These are phyloP conservation scores for Diutina neorugosa DNA, from an alignment of 1,139 yeast species.

Conservation along the genomic window DNA sequence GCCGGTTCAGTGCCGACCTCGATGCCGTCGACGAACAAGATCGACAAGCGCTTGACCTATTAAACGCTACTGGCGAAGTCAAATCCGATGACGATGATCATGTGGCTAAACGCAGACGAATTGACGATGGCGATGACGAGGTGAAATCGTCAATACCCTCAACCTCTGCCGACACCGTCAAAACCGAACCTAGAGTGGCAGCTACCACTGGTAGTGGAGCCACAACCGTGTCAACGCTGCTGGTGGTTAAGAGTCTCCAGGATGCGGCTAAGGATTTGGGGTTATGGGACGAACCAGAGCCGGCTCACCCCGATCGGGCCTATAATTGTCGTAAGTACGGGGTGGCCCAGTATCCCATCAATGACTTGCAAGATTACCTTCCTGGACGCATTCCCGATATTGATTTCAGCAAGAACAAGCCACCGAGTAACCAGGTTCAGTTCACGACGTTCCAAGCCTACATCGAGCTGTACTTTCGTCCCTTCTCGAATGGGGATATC, in stretches of 20 bases:
- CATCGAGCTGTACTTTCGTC: conserved; percentile 75
- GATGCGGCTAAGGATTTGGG: conserved; percentile 1
- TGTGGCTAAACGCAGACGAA: not conserved
- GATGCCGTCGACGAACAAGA: conserved; percentile 24
- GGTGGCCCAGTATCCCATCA: conserved; percentile 80
- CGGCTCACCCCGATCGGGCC: not conserved
- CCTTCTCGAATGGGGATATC: conserved; percentile 68
- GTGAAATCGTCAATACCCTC: not conserved
- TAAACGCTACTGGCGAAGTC: not conserved
- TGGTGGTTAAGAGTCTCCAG: not conserved
- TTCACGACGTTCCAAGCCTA: conserved; percentile 79
- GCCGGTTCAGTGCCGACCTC: conserved; percentile 37
- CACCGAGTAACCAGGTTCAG: conserved; percentile 85
- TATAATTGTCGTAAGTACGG: conserved; percentile 42
- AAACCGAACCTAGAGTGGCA: not conserved
- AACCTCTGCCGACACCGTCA: not conserved
- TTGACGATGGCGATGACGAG: not conserved
- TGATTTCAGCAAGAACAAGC: conserved; percentile 73
- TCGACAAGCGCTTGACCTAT: not conserved
- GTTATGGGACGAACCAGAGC: not conserved
- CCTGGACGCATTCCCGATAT: conserved; percentile 85
- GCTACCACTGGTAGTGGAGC: not conserved
- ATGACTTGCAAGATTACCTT: conserved; percentile 58
- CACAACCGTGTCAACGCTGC: not conserved
- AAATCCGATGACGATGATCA: not conserved